Evolutionary conservation across 1,284 basidiomycete species (phyloP), one percentile per base, ranked within the genome.

Genomic region (Rhodotorula sp.): DNA sequence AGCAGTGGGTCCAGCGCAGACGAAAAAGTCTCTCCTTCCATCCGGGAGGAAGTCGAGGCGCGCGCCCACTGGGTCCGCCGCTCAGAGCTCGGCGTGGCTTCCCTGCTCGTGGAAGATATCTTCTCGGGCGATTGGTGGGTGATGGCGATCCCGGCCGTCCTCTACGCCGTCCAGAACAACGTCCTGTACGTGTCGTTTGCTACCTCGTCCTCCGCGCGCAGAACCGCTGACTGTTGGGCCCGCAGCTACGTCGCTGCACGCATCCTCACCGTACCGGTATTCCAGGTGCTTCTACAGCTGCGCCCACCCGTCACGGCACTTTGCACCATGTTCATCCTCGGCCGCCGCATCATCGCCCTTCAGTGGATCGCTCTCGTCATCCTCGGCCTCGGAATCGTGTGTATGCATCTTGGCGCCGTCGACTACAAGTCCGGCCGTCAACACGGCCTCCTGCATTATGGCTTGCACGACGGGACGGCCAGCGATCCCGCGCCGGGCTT

Each of bases 281-380:
- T 82, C 68, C 80, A 81, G 62, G 80, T 81, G 66, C 79, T 80
- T 14, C 81, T 80, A 65, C 81, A 82, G 73, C 77, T 81, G 60
- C 81, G 81, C 79, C 81, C 81, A 54, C 77, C 81, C 60, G 80
- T 80, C 48, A 82, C 81, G 3, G 81, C 81, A 26, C 65, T 81
- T 34, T 80, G 79, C 75, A 80, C 79, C 55, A 80, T 81, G 58
- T 62, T 81, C 59, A 79, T 82, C 64, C 79, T 82, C 31, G 77
- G 79, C 23, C 79, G 80, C 48, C 78, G 77, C 59, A 77, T 81
- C 57, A 67, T 76, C 16, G n/a, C 70, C 62, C 64, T 77, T 31
- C 81, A 82, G 57, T 82, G 81, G 81, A 52, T 77, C 45, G 77
- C 80, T 12, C 79, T 82, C 64, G 71, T 78, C 64, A 68, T 80